Evolutionary conservation across 2,329 filamentous ascomycete species (phyloP).

Genomic region (Didymella arachidicola): DNA sequence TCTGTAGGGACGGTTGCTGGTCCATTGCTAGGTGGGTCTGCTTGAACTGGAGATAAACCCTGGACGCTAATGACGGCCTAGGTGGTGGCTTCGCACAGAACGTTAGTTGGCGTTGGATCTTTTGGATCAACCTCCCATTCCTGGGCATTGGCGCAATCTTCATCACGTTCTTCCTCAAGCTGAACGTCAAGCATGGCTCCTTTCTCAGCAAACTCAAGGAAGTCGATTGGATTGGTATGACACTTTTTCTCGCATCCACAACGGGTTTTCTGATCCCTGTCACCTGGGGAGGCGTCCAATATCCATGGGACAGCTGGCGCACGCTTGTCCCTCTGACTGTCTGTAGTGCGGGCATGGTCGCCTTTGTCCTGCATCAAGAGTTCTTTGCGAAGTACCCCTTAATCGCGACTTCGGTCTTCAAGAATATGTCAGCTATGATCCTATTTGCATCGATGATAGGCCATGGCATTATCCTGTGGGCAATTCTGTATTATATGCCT

Average conservation of each 20-base stretch:
- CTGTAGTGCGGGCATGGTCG: neutral
- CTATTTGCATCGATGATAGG: slow-evolving; percentile 63
- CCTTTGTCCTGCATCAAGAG: neutral
- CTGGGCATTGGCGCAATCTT: slow-evolving; percentile 58
- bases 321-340: slow-evolving; percentile 63
- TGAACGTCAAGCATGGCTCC: neutral
- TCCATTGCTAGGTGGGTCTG: slow-evolving; percentile 58
- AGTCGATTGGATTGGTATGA: slow-evolving; percentile 70
- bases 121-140: slow-evolving; percentile 70
- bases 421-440: neutral
- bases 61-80: slow-evolving; percentile 33
- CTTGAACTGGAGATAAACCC: neutral
- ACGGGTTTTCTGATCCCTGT: slow-evolving; percentile 68
- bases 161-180: slow-evolving; percentile 56
- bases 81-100: slow-evolving; percentile 55
- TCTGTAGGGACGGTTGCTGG: slow-evolving; percentile 63
- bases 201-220: slow-evolving; percentile 46
- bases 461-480: slow-evolving; percentile 62
- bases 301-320: slow-evolving; percentile 68
- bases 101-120: slow-evolving; percentile 68
- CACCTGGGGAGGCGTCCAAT: slow-evolving; percentile 72
- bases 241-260: slow-evolving; percentile 65
- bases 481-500: slow-evolving; percentile 53
- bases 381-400: neutral
- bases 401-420: slow-evolving; percentile 2